These are phyloP conservation scores for Pisolithus sp. DNA, from an alignment of 768 basidiomycete species.

Conservation along the genomic window DNA sequence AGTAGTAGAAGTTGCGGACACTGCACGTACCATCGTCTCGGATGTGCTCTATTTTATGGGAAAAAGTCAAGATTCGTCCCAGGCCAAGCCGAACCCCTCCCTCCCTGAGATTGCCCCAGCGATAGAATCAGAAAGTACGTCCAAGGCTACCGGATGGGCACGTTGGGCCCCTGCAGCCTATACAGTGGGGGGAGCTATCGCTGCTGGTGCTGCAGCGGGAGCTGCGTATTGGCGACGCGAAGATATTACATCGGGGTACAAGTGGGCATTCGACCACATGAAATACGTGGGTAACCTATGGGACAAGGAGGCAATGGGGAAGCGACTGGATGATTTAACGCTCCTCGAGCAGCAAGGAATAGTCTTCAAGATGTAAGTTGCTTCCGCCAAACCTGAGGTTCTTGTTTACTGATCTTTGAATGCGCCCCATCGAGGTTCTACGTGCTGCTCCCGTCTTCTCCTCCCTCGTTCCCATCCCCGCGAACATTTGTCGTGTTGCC, in stretches of 20 bases:
- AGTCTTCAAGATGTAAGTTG: conserved; percentile 63
- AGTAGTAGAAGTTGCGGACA: conserved; percentile 60
- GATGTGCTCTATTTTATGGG: conserved; percentile 53
- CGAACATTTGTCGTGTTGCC: conserved; percentile 83
- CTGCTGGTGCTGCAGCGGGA: conserved; percentile 81
- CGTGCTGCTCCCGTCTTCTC: conserved; percentile 63
- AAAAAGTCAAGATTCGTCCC: conserved; percentile 34
- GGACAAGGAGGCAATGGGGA: conserved; percentile 61
- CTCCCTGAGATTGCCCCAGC: conserved; percentile 28
- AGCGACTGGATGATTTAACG: conserved; percentile 57
- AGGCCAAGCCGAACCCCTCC: conserved; percentile 23
- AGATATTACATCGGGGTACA: conserved; percentile 62
- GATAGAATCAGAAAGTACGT: conserved; percentile 8
- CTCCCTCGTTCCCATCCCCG: conserved; percentile 45
- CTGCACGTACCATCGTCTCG: conserved; percentile 58
- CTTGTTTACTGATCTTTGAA: neutral
- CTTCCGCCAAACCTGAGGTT: neutral
- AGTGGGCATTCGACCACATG: conserved; percentile 83
- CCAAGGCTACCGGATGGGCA: conserved; percentile 38
- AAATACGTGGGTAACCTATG: conserved; percentile 83
- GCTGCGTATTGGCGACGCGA: conserved; percentile 79
- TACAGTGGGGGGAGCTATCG: conserved; percentile 63
- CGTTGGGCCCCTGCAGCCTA: conserved; percentile 67
- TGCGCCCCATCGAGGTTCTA: conserved; percentile 57
- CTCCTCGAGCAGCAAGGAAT: conserved; percentile 59